These are phyloP conservation scores for Salicornia ramosissima DNA, from an alignment of 148 eudicot genomes.

Conservation along the genomic window DNA sequence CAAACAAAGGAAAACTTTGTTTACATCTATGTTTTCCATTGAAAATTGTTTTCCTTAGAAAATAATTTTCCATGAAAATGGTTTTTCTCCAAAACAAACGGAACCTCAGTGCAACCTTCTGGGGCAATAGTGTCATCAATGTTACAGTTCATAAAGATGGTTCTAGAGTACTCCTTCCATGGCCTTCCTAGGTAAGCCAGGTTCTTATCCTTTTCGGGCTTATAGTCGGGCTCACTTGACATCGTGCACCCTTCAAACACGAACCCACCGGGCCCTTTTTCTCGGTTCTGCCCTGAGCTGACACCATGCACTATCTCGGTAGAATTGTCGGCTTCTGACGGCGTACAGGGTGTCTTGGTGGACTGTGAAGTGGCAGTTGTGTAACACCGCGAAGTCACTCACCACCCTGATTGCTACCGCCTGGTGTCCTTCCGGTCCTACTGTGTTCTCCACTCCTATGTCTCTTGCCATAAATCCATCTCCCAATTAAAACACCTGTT, in stretches of 20 bases:
- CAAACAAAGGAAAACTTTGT: no score
- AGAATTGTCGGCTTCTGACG: slow-evolving; percentile 49
- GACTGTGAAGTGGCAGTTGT: slow-evolving; percentile 36
- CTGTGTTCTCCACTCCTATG: slow-evolving; percentile 38
- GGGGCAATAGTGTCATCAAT: slow-evolving; percentile 42
- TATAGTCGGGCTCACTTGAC: slow-evolving; percentile 25
- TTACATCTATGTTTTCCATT: no score
- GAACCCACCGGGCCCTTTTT: slow-evolving; percentile 30
- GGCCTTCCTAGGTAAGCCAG: slow-evolving; percentile 53
- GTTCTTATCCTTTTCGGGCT: slow-evolving; percentile 2
- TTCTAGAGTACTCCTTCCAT: slow-evolving; percentile 48
- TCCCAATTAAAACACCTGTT: slow-evolving; percentile 34
- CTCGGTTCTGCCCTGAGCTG: slow-evolving; percentile 55
- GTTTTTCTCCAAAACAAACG: no score
- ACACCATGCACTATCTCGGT: slow-evolving; percentile 53
- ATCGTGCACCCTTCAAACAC: slow-evolving; percentile 50
- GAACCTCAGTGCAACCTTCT: slow-evolving; percentile 56
- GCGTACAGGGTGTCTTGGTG: slow-evolving; percentile 37
- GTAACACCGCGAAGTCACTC: slow-evolving; percentile 28
- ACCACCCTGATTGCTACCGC: slow-evolving; percentile 38
- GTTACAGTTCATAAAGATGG: slow-evolving; percentile 38
- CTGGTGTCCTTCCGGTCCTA: slow-evolving; percentile 30
- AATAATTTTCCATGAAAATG: no score
- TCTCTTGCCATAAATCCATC: slow-evolving; percentile 40
- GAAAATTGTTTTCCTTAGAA: no score